Conservation (phyloP, 164 flowering plant species). For the Aristolochia contorta region DNA sequence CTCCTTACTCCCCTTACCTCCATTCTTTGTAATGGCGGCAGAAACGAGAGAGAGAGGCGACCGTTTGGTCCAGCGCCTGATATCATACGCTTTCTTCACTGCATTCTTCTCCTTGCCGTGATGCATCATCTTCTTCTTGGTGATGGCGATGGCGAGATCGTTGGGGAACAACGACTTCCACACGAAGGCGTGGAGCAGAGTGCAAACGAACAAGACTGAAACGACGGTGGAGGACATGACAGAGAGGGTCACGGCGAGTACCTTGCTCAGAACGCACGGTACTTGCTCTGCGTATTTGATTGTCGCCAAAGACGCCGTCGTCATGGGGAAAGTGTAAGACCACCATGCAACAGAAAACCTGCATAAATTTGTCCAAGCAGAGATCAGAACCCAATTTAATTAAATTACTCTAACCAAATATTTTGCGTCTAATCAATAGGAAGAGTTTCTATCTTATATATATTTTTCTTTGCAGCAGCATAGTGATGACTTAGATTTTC, state of each 20-base stretch:
- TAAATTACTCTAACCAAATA: no score
- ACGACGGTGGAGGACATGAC: slow-evolving; percentile 89
- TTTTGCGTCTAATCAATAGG: no score
- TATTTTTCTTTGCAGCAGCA: no score
- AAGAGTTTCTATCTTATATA: no score
- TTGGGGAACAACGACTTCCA: slow-evolving; percentile 87
- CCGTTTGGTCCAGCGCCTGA: slow-evolving; percentile 78
- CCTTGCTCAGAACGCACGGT: slow-evolving; percentile 47
- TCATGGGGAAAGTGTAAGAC: slow-evolving; percentile 99
- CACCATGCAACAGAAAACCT: slow-evolving; percentile 99
- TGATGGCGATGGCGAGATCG: slow-evolving; percentile 88
- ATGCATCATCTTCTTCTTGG: slow-evolving; percentile 32
- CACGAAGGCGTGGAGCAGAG: slow-evolving; percentile 83
- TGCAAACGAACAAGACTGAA: slow-evolving; percentile 51
- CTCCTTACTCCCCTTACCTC: neutral
- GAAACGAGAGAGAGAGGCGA: slow-evolving; percentile 40
- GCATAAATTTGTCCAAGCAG: slow-evolving; percentile 2
- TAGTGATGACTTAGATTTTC: no score
- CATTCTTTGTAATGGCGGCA: slow-evolving; percentile 29
- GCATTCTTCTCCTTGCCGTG: slow-evolving; percentile 38
- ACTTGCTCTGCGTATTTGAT: slow-evolving; percentile 83
- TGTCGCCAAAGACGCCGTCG: slow-evolving; percentile 85
- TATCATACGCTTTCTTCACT: slow-evolving; percentile 38
- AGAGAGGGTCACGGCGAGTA: slow-evolving; percentile 60
- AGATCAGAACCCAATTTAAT: neutral